Conservation (phyloP, 331 rosid genomes). For the Erythrophleum ivorense region DNA sequence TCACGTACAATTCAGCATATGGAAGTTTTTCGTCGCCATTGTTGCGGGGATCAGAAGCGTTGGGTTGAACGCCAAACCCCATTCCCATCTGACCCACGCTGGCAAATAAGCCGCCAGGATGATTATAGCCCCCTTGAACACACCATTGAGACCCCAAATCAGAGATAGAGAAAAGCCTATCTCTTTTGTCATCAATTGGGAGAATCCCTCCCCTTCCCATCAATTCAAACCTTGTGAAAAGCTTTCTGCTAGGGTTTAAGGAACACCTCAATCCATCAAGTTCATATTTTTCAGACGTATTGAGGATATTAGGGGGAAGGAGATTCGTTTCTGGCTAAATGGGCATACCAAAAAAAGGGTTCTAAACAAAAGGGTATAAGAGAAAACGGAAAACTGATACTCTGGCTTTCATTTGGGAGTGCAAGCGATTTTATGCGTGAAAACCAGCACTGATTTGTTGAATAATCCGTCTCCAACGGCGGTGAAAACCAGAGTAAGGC, state of each 20-base stretch:
- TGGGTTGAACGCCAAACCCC: constrained; percentile 71
- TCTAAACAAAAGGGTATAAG: constrained; percentile 6
- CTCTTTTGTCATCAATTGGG: constrained; percentile 52
- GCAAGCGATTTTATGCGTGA: not conserved
- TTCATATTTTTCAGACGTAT: not conserved
- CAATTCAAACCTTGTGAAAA: constrained; percentile 42
- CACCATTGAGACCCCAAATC: constrained; percentile 73
- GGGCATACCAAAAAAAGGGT: constrained; percentile 16
- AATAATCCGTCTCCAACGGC: constrained; percentile 2
- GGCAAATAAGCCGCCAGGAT: constrained; percentile 74
- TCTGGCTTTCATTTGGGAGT: not conserved
- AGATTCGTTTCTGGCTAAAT: constrained; percentile 34
- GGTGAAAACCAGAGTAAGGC: constrained; percentile 28
- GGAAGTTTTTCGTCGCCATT: constrained; percentile 62
- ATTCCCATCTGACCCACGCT: constrained; percentile 81
- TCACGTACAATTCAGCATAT: constrained; percentile 58
- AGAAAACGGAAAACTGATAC: constrained; percentile 9
- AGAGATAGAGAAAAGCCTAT: constrained; percentile 63
- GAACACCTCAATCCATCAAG: not conserved
- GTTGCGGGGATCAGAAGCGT: constrained; percentile 55
- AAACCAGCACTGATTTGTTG: not conserved
- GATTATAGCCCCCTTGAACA: constrained; percentile 45
- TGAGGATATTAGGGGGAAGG: constrained; percentile 1
- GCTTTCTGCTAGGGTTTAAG: constrained; percentile 12
- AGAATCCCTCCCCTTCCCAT: constrained; percentile 69